These are phyloP conservation scores for Microdochium nivale DNA, from an alignment of 2,329 filamentous ascomycete species.

Conservation along the genomic window DNA sequence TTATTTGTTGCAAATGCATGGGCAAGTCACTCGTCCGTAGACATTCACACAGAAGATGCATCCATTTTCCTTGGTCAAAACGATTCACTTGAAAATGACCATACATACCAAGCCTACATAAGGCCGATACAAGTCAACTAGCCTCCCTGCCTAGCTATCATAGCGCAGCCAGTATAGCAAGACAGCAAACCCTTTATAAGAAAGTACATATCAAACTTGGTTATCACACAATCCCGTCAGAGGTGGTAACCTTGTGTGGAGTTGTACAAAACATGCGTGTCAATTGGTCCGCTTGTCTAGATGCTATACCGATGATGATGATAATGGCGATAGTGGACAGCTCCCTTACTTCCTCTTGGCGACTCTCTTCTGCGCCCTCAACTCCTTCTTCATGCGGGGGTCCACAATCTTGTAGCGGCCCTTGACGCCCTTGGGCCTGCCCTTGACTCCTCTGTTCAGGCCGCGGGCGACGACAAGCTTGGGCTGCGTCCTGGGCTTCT, in stretches of 20 bases:
- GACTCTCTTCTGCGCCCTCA: conserved; percentile 73
- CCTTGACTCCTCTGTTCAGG: conserved; percentile 74
- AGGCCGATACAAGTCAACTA: too few relatives aligned
- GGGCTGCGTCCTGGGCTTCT: conserved; percentile 75
- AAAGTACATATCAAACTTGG: too few relatives aligned
- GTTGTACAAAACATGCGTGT: neutral
- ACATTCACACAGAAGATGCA: too few relatives aligned
- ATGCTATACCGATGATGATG: neutral
- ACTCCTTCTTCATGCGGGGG: conserved; percentile 91
- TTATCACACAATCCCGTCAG: too few relatives aligned
- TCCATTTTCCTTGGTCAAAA: too few relatives aligned
- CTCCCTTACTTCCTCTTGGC: conserved; percentile 45
- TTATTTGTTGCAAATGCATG: too few relatives aligned
- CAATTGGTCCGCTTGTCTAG: neutral
- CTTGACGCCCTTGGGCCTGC: conserved; percentile 84
- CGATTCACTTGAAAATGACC: too few relatives aligned
- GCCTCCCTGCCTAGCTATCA: too few relatives aligned
- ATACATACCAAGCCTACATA: too few relatives aligned
- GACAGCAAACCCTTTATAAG: too few relatives aligned
- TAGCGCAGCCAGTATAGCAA: too few relatives aligned
- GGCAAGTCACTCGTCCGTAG: too few relatives aligned
- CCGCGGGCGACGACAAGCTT: conserved; percentile 86
- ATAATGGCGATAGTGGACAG: neutral
- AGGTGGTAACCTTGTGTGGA: neutral
- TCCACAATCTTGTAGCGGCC: conserved; percentile 98